Base-by-base conservation (phyloP, 2,329 filamentous ascomycete genomes). In the Whalleya microplaca region DNA sequence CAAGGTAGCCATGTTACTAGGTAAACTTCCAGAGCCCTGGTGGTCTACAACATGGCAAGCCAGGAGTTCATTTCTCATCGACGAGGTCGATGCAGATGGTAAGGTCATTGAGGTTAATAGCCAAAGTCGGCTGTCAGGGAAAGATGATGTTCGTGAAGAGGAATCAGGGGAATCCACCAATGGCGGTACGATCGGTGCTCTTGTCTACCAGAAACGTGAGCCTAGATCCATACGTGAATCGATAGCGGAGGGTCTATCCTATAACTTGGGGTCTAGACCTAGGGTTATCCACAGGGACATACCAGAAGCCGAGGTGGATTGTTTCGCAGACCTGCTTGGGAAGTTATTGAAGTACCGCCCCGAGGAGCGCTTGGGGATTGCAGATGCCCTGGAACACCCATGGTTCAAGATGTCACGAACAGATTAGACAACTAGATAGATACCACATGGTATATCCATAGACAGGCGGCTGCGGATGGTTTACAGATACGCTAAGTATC, bases 1-100 rank as follows among this genome's bases (percentile, higher is more conserved):
- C 2, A 61, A 65, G 4, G 68, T 74, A 21, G 66, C 68, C 0
- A 46, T 62, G 4, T 61, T 72, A 9, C 66, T 74, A 7, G 70
- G 72, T 0, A 70, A 70, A 53, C 46, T 73, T 1, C 71, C 71
- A 0, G 64, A 68, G 23, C 61, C 63, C 0, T 72, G 66, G 68
- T 73, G 72, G 71, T 65, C 59, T 8, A 29, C 56, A 0, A 67
- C 52, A 2, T 74, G 72, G 72, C 62, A 64, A 3, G 46, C 40
- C 0, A 63, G 69, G 1, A 59, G 45, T 1, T 41, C 52, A 0
- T 68, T 61, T 9, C 72, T 70, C 16, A 52, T 66, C 20, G 59
- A 67, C 21, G 60, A 67, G 14, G 53, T 21, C 19, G 58, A 64
- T 21, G 55, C 42, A 21, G n/a, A 53, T 18, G 61, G 60, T 2